These are phyloP conservation scores for Hibiscus trionum DNA, from an alignment of 345 rosid species.

Conservation along the genomic window DNA sequence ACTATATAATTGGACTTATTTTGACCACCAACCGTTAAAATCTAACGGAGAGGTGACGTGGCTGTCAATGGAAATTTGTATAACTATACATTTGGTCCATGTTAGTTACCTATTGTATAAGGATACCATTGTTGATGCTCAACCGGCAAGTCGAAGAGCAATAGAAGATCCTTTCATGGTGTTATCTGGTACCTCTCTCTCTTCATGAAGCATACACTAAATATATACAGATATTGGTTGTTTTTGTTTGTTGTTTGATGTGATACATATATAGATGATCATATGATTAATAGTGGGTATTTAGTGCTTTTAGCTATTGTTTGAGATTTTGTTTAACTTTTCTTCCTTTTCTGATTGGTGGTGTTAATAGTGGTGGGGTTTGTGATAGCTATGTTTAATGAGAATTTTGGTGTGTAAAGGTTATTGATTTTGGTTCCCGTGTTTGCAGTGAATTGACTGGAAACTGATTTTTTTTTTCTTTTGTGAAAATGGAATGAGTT, in stretches of 20 bases:
- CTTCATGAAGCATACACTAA: not conserved
- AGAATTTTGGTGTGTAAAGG: slow-evolving; percentile 19
- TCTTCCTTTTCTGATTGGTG: slow-evolving; percentile 5
- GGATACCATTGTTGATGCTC: too few species aligned
- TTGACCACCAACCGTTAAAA: too few species aligned
- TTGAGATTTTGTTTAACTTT: not conserved
- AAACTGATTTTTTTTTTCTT: slow-evolving; percentile 12
- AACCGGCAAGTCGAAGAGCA: slow-evolving; percentile 5
- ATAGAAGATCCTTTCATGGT: slow-evolving; percentile 41
- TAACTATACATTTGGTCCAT: too few species aligned
- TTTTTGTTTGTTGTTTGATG: slow-evolving; percentile 15
- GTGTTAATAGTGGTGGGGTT: slow-evolving; percentile 8
- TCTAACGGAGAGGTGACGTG: too few species aligned
- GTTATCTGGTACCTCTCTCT: slow-evolving; percentile 28
- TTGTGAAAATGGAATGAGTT: slow-evolving; percentile 28
- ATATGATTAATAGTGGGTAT: slow-evolving; percentile 9
- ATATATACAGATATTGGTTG: slow-evolving; percentile 1
- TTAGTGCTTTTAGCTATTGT: slow-evolving; percentile 9
- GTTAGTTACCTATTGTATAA: too few species aligned
- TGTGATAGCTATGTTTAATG: slow-evolving; percentile 10
- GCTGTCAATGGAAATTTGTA: too few species aligned
- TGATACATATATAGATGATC: not conserved
- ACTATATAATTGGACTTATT: too few species aligned
- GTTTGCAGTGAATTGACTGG: slow-evolving; percentile 15
- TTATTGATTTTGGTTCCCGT: not conserved